phyloP scores from a whole-genome alignment of 495 filamentous ascomycete species.

The Talaromyces borbonicus region DNA sequence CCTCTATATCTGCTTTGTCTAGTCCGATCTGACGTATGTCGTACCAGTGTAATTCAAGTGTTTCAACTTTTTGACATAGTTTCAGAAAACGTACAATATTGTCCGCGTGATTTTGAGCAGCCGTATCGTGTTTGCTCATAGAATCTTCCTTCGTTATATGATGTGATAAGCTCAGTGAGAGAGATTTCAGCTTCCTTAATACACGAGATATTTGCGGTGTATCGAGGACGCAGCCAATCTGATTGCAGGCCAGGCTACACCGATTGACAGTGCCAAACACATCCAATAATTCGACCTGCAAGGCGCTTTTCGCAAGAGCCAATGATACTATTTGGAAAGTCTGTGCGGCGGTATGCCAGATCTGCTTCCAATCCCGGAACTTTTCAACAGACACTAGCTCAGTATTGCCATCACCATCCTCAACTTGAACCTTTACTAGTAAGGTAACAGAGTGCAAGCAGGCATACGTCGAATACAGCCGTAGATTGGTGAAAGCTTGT shows the following conservation, averaged over 20 bases:
- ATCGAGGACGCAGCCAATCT: background rate
- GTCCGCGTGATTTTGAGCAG: background rate
- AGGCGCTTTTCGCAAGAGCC: background rate
- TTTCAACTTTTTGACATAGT: background rate
- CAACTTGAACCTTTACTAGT: background rate
- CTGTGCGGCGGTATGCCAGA: background rate
- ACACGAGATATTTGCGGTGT: background rate
- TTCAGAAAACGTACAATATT: conserved; percentile 4
- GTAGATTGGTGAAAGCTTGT: background rate
- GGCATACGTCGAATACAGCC: background rate
- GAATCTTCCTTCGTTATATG: background rate
- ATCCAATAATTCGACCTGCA: background rate
- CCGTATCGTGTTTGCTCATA: background rate
- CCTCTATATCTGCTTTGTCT: background rate
- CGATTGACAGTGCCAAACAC: background rate
- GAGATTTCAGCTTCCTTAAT: background rate
- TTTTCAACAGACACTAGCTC: background rate
- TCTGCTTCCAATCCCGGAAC: background rate
- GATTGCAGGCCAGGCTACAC: background rate
- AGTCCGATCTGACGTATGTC: background rate
- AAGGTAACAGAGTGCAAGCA: background rate
- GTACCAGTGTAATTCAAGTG: conserved; percentile 1
- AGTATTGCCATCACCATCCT: background rate
- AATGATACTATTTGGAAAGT: background rate
- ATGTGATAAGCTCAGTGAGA: conserved; percentile 1